Base-by-base conservation (phyloP, 169 alveolate genomes). In the Babesia divergens region DNA sequence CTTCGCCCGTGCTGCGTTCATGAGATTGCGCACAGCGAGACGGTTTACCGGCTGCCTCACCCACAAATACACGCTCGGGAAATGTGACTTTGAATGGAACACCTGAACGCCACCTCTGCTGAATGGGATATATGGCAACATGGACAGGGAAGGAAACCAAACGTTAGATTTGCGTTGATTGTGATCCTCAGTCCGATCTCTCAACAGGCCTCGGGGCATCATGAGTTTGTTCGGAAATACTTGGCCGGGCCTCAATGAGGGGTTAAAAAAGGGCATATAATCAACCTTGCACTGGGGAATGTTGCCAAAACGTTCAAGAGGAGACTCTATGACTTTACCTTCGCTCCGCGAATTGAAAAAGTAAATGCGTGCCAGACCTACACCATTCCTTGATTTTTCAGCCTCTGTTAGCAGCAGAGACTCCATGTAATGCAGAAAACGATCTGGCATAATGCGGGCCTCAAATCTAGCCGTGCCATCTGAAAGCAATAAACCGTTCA, bases 221-320 rank as follows among this genome's bases (percentile, higher is more conserved):
- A 65, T 35, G 35, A 74, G 71, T 32, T 51, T 29, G 26, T 22
- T 31, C 2, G 85, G 79, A 55, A 75, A 75, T 7, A 65, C 31
- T 32, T 67, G 79, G 26, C 62, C 79, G 8, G 35, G 28, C 40
- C 40, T 77, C 60, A 77, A 65, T 20, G 82, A 22, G 6, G 86
- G 86, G 49, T 77, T 77, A 20, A 66, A 77, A 40, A 77, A 77
- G 13, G 86, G 81, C 37, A n/a, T 56, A 59, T 69, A 77, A 13
- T 53, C 56, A 6, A 67, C 82, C 31, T 22, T 59, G 9, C 82
- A 77, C 28, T 42, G 47, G 9, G 8, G n/a, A 4, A 77, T 47
- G 29, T 52, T 43, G 6, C 20, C 50, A 26, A 77, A 77, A 0
- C 38, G 26, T 34, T 46, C 22, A 44, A 77, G 32, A 0, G 86